Conservation (phyloP, 352 stramenopile genomes). For the Globisporangium parvum region DNA sequence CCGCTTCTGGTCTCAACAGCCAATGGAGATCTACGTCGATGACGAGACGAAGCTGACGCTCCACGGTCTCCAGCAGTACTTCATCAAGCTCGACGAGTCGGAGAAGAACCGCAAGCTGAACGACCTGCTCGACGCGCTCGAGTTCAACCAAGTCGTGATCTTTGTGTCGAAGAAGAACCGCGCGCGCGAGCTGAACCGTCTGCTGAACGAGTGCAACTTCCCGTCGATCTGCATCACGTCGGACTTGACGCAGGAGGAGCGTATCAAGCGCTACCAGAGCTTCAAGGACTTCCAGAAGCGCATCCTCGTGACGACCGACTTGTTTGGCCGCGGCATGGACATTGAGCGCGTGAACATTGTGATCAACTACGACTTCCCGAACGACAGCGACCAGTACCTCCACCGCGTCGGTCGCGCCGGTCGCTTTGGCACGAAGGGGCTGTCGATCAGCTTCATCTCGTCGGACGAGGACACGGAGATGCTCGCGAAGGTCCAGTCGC, state of each 20-base stretch:
- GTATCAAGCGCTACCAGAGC: slow-evolving; percentile 98
- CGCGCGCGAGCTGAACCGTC: slow-evolving; percentile 95
- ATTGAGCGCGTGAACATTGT: slow-evolving; percentile 99
- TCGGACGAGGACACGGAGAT: slow-evolving; percentile 97
- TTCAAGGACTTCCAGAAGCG: slow-evolving; percentile 99
- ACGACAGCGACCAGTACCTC: slow-evolving; percentile 97
- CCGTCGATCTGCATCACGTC: slow-evolving; percentile 99
- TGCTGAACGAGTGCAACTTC: slow-evolving; percentile 99
- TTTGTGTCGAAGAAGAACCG: slow-evolving; percentile 98
- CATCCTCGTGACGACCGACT: slow-evolving; percentile 99
- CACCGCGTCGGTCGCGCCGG: slow-evolving; percentile 98
- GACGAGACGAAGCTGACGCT: slow-evolving; percentile 99
- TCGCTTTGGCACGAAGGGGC: slow-evolving; percentile 99
- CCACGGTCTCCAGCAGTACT: slow-evolving; percentile 99
- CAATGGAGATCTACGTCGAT: slow-evolving; percentile 99
- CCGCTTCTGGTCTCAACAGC: too few species aligned
- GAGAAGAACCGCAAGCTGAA: slow-evolving; percentile 99
- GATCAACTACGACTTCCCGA: slow-evolving; percentile 99
- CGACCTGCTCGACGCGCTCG: slow-evolving; percentile 97
- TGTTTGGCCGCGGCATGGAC: slow-evolving; percentile 99
- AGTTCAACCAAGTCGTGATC: slow-evolving; percentile 99
- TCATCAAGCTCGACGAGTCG: slow-evolving; percentile 97
- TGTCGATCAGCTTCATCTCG: slow-evolving; percentile 99
- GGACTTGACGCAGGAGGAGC: slow-evolving; percentile 96
- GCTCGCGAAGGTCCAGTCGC: slow-evolving; percentile 97